These are phyloP conservation scores for Fusarium xyrophilum DNA, from an alignment of 2,329 filamentous ascomycete genomes.

Conservation along the genomic window DNA sequence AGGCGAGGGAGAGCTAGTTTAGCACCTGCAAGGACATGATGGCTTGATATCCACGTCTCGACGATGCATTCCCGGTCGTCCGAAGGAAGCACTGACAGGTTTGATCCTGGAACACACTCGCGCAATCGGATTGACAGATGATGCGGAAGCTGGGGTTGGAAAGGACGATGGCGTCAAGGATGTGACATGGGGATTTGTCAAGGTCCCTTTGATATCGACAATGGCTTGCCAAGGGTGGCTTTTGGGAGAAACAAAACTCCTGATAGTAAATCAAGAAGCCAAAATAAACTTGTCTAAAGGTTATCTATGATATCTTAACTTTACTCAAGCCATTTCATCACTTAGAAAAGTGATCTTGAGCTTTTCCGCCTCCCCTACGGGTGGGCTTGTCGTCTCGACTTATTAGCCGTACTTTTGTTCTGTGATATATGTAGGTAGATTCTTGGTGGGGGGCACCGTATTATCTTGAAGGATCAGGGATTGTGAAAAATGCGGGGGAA, in stretches of 20 bases:
- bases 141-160: background rate
- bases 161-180: background rate
- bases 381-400: background rate
- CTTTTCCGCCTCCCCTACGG: rapidly evolving
- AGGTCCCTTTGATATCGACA: background rate
- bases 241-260: background rate
- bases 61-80: constrained; percentile 9
- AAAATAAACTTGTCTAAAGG: rapidly evolving
- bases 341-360: background rate
- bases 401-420: background rate
- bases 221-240: background rate
- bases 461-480: background rate
- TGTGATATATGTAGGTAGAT: background rate
- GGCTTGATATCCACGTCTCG: background rate
- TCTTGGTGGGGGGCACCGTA: background rate
- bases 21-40: background rate
- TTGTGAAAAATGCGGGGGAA: background rate
- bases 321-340: background rate
- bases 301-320: background rate
- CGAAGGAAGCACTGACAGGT: background rate
- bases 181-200: background rate
- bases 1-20: background rate
- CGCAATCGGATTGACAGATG: background rate
- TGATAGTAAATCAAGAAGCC: background rate
- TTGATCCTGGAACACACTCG: background rate